phyloP scores from a whole-genome alignment of 345 rosid genomes.

The Toxicodendron radicans region DNA sequence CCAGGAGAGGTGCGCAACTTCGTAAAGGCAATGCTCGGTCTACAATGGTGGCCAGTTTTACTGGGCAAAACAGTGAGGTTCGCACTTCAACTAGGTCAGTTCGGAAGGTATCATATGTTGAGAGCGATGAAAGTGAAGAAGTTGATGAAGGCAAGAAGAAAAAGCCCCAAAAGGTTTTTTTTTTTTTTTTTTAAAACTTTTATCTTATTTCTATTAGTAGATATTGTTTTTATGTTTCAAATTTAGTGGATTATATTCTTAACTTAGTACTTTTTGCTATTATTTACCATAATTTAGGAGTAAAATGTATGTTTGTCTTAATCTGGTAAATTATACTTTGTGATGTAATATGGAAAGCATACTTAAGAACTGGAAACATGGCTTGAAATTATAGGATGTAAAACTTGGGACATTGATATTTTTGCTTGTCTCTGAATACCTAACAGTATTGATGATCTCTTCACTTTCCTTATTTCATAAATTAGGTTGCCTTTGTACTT shows the following conservation, averaged over 20 bases:
- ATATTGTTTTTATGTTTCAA: conserved; percentile 8
- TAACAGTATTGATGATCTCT: neutral
- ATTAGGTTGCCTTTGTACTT: neutral
- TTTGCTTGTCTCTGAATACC: neutral
- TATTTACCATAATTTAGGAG: neutral
- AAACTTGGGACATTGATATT: neutral
- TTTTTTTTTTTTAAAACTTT: neutral
- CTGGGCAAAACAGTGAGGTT: conserved; percentile 68
- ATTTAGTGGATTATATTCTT: conserved; percentile 2
- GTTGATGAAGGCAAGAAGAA: conserved; percentile 78
- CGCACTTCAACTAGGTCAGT: conserved; percentile 89
- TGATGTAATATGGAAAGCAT: neutral
- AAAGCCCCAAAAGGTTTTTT: conserved; percentile 66
- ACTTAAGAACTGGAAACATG: neutral
- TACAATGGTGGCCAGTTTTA: conserved; percentile 28
- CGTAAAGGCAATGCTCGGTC: conserved; percentile 63
- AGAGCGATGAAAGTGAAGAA: conserved; percentile 99
- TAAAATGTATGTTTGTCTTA: neutral
- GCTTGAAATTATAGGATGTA: neutral
- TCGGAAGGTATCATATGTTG: conserved; percentile 97
- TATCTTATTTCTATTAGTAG: neutral
- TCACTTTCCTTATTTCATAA: neutral
- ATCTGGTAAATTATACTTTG: neutral
- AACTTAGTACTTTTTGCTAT: conserved; percentile 5
- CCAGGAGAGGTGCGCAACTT: conserved; percentile 60